Base-by-base conservation (phyloP, 139 green algal genomes). In the Bryopsis sp. region DNA sequence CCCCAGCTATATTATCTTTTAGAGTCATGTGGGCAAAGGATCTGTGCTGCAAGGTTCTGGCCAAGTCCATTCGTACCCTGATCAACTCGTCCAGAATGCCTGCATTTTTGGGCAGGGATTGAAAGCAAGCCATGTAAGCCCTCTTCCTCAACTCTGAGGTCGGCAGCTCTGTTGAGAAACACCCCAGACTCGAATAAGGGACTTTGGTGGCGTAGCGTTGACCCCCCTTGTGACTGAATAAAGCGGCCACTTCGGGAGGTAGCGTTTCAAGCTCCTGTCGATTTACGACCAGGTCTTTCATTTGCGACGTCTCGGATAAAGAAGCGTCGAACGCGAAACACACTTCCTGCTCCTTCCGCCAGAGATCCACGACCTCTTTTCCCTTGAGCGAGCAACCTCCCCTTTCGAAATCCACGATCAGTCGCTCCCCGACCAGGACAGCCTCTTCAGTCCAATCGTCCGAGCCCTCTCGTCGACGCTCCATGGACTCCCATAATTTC, bases 11-110 rank as follows among this genome's bases (percentile, higher is more conserved):
- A 22, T 31, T 47, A 22, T 65, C 58, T 26, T 65, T 7, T 3
- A 65, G 58, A 26, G 39, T 65, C 7, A 65, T 26, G 26, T 65
- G 28, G n/a, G 31, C 28, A 43, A 65, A 65, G n/a, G 58, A 65
- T 5, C 24, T 65, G 32, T 6, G 43, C 4, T 22, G 32, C 6
- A 65, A 33, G 26, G 58, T 22, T 22, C n/a, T 26, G 19, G 58
- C 28, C 58, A 31, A 65, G n/a, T 35, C 6, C 29, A 31, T 65
- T 26, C 58, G 22, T 24, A 46, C 28, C 6, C 7, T 39, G 6
- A 65, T 26, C 7, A 65, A 33, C 31, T 65, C 29, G 32, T 65
- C 31, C 31, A 65, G 24, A 3, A 26, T 65, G 19, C 7, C n/a
- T 7, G 43, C 58, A 65, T 65, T 65, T 5, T 65, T 7, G 8